Percentiles rank a stretch among this genome's conserved stretches.
These are phyloP conservation scores for Castanea sativa DNA, from an alignment of 306 rosid species.

Conservation along the genomic window DNA sequence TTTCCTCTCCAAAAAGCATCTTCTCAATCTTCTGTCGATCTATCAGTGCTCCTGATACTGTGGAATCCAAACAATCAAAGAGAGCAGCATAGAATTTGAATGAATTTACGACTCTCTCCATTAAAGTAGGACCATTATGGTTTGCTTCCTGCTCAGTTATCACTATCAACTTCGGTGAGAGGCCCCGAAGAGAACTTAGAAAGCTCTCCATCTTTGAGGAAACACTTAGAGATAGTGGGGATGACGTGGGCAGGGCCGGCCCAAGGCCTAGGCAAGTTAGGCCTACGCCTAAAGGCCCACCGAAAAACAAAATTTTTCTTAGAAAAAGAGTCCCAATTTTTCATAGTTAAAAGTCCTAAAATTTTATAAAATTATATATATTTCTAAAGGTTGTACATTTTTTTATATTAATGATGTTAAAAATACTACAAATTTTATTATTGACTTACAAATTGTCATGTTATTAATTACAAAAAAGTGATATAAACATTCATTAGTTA, in stretches of 20 bases:
- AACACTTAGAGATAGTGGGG: slow-evolving; percentile 56
- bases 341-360: too few species aligned
- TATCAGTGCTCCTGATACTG: slow-evolving; percentile 47
- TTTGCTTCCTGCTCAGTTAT: slow-evolving; percentile 90
- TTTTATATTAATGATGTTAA: too few species aligned
- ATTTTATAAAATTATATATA: too few species aligned
- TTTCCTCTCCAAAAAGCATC: slow-evolving; percentile 71
- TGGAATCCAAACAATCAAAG: slow-evolving; percentile 79
- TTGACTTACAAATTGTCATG: too few species aligned
- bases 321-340: too few species aligned
- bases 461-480: too few species aligned
- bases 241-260: slow-evolving; percentile 23
- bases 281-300: too few species aligned
- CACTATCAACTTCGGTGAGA: slow-evolving; percentile 67
- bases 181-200: slow-evolving; percentile 44
- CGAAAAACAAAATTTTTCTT: too few species aligned
- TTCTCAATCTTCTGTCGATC: slow-evolving; percentile 73
- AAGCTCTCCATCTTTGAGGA: slow-evolving; percentile 76
- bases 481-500: too few species aligned
- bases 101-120: slow-evolving; percentile 66
- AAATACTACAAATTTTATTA: too few species aligned
- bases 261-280: too few species aligned
- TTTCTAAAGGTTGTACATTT: too few species aligned
- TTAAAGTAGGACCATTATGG: slow-evolving; percentile 55
- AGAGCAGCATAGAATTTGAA: slow-evolving; percentile 62